These are phyloP conservation scores for Vicia sativa DNA, from an alignment of 306 rosid species.

Conservation along the genomic window DNA sequence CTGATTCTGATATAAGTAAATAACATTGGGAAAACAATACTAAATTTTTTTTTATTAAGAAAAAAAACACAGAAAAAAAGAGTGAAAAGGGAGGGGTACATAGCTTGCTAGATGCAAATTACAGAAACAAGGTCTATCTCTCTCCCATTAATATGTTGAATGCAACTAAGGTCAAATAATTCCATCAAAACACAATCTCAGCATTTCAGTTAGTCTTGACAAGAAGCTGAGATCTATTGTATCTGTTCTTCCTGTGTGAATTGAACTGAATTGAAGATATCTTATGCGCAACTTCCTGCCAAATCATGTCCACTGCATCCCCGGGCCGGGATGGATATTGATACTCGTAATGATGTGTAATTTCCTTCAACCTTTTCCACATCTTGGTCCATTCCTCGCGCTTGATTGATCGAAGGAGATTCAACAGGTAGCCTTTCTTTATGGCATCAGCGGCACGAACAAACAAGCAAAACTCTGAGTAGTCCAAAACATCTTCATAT, in stretches of 20 bases:
- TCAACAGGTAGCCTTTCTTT: slow-evolving; percentile 65
- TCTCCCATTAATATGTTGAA: slow-evolving; percentile 30
- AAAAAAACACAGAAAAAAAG: slow-evolving; percentile 2
- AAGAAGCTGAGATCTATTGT: slow-evolving; percentile 53
- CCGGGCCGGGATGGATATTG: slow-evolving; percentile 70
- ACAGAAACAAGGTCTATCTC: slow-evolving; percentile 14
- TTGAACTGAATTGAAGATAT: slow-evolving; percentile 44
- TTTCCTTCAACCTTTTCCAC: slow-evolving; percentile 80
- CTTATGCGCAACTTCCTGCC: slow-evolving; percentile 77
- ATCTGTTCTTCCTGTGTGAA: slow-evolving; percentile 65
- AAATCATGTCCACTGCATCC: slow-evolving; percentile 87
- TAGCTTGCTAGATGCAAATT: slow-evolving; percentile 9
- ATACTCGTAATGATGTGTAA: slow-evolving; percentile 66
- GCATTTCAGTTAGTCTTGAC: slow-evolving; percentile 39
- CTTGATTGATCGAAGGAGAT: slow-evolving; percentile 65
- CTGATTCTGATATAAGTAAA: no score
- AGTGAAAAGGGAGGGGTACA: slow-evolving; percentile 17
- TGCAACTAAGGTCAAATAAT: slow-evolving; percentile 30
- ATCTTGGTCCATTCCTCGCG: slow-evolving; percentile 69
- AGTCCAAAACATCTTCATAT: slow-evolving; percentile 79
- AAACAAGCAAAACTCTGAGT: slow-evolving; percentile 76
- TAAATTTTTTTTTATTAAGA: slow-evolving; percentile 6
- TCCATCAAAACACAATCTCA: slow-evolving; percentile 28
- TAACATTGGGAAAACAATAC: slow-evolving; percentile 12
- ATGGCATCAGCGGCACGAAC: slow-evolving; percentile 62